phyloP scores from a whole-genome alignment of 106 monocot genomes.

The Apostasia ramifera region DNA sequence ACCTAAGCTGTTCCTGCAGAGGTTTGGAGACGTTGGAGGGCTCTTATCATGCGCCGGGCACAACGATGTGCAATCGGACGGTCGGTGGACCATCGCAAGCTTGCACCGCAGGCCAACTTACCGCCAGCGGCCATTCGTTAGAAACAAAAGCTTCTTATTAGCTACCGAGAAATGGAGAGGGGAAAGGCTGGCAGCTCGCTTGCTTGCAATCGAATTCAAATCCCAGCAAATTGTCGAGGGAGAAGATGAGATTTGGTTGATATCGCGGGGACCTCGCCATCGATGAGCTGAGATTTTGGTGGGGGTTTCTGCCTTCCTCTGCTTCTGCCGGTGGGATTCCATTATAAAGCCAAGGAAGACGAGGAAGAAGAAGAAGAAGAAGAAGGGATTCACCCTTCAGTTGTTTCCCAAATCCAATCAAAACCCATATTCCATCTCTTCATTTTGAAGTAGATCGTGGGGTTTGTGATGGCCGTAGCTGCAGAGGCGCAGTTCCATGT shows the following conservation, averaged over 20 bases:
- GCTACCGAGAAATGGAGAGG: background rate
- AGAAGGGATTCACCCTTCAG: too few species aligned
- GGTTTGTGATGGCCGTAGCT: slow-evolving; percentile 27
- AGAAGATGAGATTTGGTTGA: slow-evolving; percentile 4
- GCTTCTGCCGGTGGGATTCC: background rate
- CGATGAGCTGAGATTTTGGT: background rate
- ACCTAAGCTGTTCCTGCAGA: background rate
- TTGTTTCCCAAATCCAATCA: background rate
- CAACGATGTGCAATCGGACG: background rate
- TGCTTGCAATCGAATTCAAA: slow-evolving; percentile 1
- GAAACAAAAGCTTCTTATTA: background rate
- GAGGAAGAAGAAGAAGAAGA: background rate
- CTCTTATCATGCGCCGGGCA: too few species aligned
- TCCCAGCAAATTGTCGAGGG: background rate
- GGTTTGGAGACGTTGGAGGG: background rate
- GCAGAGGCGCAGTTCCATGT: slow-evolving; percentile 59
- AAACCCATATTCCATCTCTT: background rate
- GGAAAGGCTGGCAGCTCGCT: background rate
- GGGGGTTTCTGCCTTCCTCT: background rate
- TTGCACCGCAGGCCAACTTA: background rate
- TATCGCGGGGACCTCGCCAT: background rate
- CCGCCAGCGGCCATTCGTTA: background rate
- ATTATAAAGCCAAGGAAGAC: background rate
- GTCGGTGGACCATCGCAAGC: background rate
- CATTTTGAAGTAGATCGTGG: background rate